Percentiles rank a stretch among this genome's conserved stretches.
Conservation (phyloP, 345 rosid species). For the Excoecaria agallocha region DNA sequence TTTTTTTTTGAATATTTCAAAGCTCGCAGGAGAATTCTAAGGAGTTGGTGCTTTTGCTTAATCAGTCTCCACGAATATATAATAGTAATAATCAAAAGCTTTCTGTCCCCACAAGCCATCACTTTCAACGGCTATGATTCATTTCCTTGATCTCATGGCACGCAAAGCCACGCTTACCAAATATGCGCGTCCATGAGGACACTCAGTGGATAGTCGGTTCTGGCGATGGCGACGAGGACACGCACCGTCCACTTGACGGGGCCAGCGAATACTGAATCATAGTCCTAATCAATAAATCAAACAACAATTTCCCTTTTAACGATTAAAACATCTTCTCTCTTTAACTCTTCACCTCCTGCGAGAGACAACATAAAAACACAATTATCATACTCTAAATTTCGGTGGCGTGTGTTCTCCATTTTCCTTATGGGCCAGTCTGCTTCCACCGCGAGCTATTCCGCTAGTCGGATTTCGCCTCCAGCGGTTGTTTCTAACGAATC, state of each 20-base stretch:
- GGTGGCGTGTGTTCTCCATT: conserved; percentile 20
- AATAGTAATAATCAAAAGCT: background rate
- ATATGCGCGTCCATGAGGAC: conserved; percentile 12
- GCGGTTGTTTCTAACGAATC: conserved; percentile 17
- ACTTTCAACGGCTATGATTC: conserved; percentile 3
- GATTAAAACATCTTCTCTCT: conserved; percentile 1
- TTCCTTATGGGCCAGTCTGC: conserved; percentile 55
- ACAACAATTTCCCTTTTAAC: too few relatives aligned
- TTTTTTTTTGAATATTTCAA: too few relatives aligned
- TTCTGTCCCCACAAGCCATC: background rate
- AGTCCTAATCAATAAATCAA: background rate
- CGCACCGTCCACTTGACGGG: conserved; percentile 41
- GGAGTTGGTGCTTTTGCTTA: too few relatives aligned
- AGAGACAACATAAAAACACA: too few relatives aligned
- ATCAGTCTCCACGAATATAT: background rate
- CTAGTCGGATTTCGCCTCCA: conserved; percentile 26
- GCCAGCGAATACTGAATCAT: conserved; percentile 10
- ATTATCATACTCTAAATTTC: too few relatives aligned
- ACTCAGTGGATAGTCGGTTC: conserved; percentile 7
- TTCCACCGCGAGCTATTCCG: conserved; percentile 34
- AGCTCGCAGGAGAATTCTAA: too few relatives aligned
- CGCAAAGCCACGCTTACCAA: background rate
- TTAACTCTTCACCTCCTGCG: background rate
- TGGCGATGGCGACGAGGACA: conserved; percentile 34
- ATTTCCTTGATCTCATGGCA: background rate